These are phyloP conservation scores for Alternaria postmessia DNA, from an alignment of 2,329 filamentous ascomycete species.

Conservation along the genomic window DNA sequence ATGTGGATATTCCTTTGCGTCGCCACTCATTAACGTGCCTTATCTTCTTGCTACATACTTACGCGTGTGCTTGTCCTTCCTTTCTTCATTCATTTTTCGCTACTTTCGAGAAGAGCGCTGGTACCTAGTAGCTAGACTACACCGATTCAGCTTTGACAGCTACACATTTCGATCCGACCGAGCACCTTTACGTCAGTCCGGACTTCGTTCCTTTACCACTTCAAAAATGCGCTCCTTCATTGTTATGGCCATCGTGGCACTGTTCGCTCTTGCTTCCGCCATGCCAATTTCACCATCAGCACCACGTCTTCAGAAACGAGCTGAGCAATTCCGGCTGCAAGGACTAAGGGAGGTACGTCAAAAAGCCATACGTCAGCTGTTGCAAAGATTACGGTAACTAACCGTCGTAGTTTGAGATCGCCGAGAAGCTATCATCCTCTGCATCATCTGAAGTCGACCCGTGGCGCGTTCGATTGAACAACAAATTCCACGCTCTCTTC, in stretches of 20 bases:
- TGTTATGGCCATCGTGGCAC: conserved; percentile 35
- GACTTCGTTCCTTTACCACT: background rate
- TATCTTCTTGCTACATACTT: conserved; percentile 20
- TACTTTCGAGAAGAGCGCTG: conserved; percentile 30
- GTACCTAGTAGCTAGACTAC: conserved; percentile 13
- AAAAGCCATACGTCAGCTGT: background rate
- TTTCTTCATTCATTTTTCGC: conserved; percentile 14
- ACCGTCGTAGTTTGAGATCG: conserved; percentile 43
- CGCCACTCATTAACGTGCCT: conserved; percentile 12
- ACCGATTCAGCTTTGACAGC: conserved; percentile 15
- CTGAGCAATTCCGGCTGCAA: conserved; percentile 44
- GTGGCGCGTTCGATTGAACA: conserved; percentile 28
- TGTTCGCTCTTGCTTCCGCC: conserved; percentile 35
- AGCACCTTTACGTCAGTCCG: background rate
- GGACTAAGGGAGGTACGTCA: conserved; percentile 44
- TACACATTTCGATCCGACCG: background rate
- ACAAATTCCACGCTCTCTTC: conserved; percentile 33
- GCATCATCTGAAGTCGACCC: conserved; percentile 24
- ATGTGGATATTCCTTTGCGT: conserved; percentile 11
- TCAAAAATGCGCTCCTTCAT: conserved; percentile 38
- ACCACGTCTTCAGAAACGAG: conserved; percentile 41
- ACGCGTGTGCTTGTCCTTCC: conserved; percentile 1
- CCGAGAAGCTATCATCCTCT: conserved; percentile 38
- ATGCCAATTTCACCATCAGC: conserved; percentile 48
- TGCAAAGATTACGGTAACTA: conserved; percentile 6